Evolutionary conservation across 768 basidiomycete genomes (phyloP).

Genomic region (Boletus reticuloceps): DNA sequence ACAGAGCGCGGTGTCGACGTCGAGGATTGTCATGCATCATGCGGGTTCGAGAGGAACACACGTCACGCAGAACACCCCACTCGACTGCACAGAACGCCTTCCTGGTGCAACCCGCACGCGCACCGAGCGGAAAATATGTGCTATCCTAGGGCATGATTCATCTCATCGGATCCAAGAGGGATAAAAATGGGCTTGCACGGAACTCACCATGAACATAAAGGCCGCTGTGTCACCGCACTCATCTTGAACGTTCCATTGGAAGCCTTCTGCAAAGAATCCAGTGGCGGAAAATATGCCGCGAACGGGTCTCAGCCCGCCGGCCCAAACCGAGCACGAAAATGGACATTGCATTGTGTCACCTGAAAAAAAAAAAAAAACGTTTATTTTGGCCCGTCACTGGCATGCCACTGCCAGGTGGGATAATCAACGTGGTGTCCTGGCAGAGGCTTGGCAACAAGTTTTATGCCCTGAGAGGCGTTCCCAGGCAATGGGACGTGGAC

Average conservation of each 20-base stretch:
- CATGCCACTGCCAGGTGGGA: neutral
- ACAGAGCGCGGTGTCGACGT: neutral
- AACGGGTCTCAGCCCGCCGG: neutral
- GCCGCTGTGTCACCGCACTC: slow-evolving; percentile 8
- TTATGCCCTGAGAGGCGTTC: neutral
- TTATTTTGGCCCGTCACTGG: neutral
- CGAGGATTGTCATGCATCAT: neutral
- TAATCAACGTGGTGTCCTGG: slow-evolving; percentile 13
- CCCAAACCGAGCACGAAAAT: slow-evolving; percentile 9
- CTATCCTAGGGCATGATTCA: neutral
- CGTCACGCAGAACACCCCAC: neutral
- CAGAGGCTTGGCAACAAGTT: neutral
- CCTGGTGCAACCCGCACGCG: neutral
- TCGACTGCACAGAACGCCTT: neutral
- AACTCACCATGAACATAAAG: neutral
- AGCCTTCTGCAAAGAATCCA: slow-evolving; percentile 14
- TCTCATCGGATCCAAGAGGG: neutral
- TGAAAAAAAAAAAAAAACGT: neutral
- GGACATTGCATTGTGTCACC: neutral
- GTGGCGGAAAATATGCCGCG: slow-evolving; percentile 12
- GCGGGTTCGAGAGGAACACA: neutral
- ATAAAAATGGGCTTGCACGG: neutral
- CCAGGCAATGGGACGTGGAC: slow-evolving; percentile 1
- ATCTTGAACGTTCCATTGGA: slow-evolving; percentile 22
- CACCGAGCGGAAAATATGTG: neutral